These are phyloP conservation scores for Fusarium domesticum DNA, from an alignment of 2,329 filamentous ascomycete genomes.

Conservation along the genomic window DNA sequence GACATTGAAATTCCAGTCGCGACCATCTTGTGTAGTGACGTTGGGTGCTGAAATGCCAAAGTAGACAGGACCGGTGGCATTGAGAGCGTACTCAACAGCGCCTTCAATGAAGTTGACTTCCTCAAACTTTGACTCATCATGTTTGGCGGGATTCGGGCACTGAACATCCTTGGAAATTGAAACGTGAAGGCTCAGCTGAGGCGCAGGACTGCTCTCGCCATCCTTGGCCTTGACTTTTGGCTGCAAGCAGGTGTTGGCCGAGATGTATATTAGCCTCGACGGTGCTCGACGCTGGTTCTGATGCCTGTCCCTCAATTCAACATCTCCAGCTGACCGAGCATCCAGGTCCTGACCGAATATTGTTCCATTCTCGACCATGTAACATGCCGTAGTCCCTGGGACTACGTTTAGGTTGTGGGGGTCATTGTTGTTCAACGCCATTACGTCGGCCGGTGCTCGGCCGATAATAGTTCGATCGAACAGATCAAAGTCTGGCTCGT, in stretches of 20 bases:
- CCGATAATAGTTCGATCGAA: conserved; percentile 64
- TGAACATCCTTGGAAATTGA: conserved; percentile 49
- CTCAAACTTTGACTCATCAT: conserved; percentile 20
- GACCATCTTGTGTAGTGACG: conserved; percentile 56
- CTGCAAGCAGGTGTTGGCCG: conserved; percentile 81
- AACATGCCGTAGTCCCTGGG: conserved; percentile 57
- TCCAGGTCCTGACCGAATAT: conserved; percentile 25
- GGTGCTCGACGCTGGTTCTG: conserved; percentile 31
- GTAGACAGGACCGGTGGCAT: conserved; percentile 66
- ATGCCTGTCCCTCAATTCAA: conserved; percentile 8
- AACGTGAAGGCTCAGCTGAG: conserved; percentile 76
- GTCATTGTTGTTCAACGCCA: conserved; percentile 61
- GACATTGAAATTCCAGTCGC: conserved; percentile 75
- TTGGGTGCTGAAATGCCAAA: conserved; percentile 72
- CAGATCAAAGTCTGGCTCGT: conserved; percentile 59
- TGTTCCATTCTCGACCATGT: conserved; percentile 31
- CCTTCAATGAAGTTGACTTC: conserved; percentile 60
- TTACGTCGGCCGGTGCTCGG: conserved; percentile 52
- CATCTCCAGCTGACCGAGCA: conserved; percentile 15
- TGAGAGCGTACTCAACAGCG: conserved; percentile 62
- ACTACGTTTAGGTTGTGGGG: conserved; percentile 57
- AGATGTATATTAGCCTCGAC: conserved; percentile 64
- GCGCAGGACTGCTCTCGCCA: conserved; percentile 37
- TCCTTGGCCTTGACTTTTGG: conserved; percentile 47
- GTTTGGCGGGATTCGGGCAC: conserved; percentile 28